Percentiles rank a stretch among this genome's conserved stretches.
Conservation (phyloP, 371 early-diverging fungal genomes). For the Haplosporangium sp. region DNA sequence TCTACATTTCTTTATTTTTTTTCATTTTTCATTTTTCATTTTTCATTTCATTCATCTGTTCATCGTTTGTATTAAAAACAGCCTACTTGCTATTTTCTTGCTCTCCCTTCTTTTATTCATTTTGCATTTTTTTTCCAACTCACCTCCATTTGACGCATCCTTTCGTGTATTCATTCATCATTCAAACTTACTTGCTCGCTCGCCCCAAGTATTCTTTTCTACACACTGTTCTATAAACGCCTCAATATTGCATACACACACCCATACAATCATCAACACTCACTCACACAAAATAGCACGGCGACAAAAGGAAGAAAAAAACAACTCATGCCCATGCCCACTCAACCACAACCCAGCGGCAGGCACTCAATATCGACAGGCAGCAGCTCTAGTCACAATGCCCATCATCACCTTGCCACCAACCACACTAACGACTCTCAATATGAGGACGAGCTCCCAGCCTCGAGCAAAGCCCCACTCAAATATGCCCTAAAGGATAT, state of each 20-base stretch:
- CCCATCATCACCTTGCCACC: conserved; percentile 20
- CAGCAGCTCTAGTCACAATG: conserved; percentile 3
- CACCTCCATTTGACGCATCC: background rate
- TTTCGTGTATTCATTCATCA: too few relatives aligned
- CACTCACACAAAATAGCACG: background rate
- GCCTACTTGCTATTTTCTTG: too few relatives aligned
- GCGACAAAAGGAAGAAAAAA: background rate
- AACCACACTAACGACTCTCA: conserved; percentile 16
- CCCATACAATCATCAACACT: background rate
- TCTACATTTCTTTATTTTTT: background rate
- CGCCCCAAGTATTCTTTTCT: background rate
- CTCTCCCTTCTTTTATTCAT: background rate
- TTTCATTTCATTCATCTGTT: background rate
- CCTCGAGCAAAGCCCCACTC: conserved; percentile 40
- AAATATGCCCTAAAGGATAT: conserved; percentile 56
- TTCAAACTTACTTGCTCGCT: background rate
- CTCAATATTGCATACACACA: conserved; percentile 1
- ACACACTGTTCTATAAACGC: too few relatives aligned
- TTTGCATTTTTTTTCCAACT: background rate
- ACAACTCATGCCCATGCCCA: conserved; percentile 42
- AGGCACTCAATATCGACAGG: conserved; percentile 35
- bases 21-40: background rate
- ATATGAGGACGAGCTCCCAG: conserved; percentile 45
- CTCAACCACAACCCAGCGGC: conserved; percentile 41
- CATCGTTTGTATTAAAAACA: too few relatives aligned